Percentiles rank a stretch among this genome's conserved stretches.
Conservation (phyloP, 306 rosid species). For the Erythrophleum fordii region DNA sequence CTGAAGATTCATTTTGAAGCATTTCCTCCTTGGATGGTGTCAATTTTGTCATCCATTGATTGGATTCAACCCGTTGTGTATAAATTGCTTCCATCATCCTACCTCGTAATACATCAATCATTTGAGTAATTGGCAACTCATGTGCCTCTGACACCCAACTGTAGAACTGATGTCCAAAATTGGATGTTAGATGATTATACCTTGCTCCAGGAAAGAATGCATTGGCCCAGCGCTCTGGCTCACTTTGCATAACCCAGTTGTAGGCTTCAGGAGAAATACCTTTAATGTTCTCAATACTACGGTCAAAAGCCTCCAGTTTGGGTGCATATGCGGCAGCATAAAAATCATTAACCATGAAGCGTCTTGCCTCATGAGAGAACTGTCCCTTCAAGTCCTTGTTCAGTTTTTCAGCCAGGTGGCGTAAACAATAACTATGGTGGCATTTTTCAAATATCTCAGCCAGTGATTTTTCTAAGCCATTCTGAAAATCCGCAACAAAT, state of each 20-base stretch:
- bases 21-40: slow-evolving; percentile 84
- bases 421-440: slow-evolving; percentile 80
- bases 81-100: slow-evolving; percentile 87
- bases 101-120: slow-evolving; percentile 83
- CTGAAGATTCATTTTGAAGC: slow-evolving; percentile 64
- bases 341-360: slow-evolving; percentile 87
- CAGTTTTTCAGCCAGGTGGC: slow-evolving; percentile 86
- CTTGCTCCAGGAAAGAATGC: slow-evolving; percentile 83
- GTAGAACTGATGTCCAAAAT: slow-evolving; percentile 86
- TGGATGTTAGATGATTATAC: slow-evolving; percentile 77
- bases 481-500: slow-evolving; percentile 80
- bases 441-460: slow-evolving; percentile 77
- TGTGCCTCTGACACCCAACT: slow-evolving; percentile 92
- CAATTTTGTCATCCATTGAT: slow-evolving; percentile 79
- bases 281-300: slow-evolving; percentile 71
- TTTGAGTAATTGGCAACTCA: slow-evolving; percentile 93
- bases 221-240: slow-evolving; percentile 91
- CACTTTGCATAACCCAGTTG: slow-evolving; percentile 83
- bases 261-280: slow-evolving; percentile 94
- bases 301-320: slow-evolving; percentile 69
- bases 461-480: slow-evolving; percentile 72
- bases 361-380: slow-evolving; percentile 96
- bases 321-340: slow-evolving; percentile 87
- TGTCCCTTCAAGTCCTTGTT: slow-evolving; percentile 95
- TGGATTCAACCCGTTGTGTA: slow-evolving; percentile 64